Conservation (phyloP, 495 filamentous ascomycete genomes). For the Neurospora sp. region DNA sequence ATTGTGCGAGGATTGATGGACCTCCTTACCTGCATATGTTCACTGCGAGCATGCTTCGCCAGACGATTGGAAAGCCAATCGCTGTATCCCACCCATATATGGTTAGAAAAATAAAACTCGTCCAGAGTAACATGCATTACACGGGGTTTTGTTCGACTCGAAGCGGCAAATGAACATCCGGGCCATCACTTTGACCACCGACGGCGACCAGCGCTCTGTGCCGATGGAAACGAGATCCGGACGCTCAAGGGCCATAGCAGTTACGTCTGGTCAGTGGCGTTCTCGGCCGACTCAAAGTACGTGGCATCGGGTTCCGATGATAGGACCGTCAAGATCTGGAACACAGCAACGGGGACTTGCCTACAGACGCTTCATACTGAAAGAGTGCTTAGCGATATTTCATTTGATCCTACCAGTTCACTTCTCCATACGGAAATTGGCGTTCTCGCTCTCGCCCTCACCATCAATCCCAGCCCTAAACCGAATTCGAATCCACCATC, state of each 20-base stretch:
- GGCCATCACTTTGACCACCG: too few species aligned
- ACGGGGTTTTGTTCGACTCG: too few species aligned
- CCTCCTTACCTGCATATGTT: too few species aligned
- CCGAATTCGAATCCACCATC: background rate
- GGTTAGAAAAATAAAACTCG: too few species aligned
- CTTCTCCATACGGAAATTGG: slow-evolving; percentile 1
- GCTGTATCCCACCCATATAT: too few species aligned
- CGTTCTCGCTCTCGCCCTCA: background rate
- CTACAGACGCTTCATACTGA: slow-evolving; percentile 9
- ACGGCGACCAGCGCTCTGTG: too few species aligned
- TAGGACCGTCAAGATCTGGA: slow-evolving; percentile 29
- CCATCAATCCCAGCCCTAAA: background rate
- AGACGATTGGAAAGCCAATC: too few species aligned
- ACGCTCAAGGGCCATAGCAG: background rate
- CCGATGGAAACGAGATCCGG: too few species aligned
- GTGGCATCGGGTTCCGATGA: slow-evolving; percentile 23
- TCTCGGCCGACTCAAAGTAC: slow-evolving; percentile 7
- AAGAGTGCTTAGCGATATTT: slow-evolving; percentile 3
- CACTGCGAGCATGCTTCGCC: too few species aligned
- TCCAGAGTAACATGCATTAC: too few species aligned
- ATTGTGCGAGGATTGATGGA: too few species aligned
- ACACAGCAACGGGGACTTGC: slow-evolving; percentile 13
- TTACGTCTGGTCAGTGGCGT: slow-evolving; percentile 5
- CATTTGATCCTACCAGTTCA: slow-evolving; percentile 3
- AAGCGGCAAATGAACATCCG: too few species aligned